phyloP scores from a whole-genome alignment of 768 basidiomycete genomes.

The Myochromella boudieri region DNA sequence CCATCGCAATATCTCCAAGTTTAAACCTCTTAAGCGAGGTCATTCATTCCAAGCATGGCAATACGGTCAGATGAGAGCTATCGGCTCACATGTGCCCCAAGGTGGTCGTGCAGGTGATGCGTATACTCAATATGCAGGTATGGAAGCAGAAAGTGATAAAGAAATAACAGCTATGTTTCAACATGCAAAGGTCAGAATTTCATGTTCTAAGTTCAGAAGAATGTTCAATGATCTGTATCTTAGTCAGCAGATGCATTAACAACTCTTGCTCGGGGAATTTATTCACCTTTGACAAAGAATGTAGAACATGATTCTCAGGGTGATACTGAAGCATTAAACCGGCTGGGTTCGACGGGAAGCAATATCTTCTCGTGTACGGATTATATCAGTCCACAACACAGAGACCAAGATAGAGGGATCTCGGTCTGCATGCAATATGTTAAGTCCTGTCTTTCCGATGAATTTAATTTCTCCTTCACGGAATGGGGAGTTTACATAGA shows the following conservation, averaged over 20 bases:
- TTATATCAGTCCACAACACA: conserved; percentile 3
- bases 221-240: background rate
- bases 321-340: background rate
- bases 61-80: conserved; percentile 7
- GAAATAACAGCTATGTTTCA: conserved; percentile 2
- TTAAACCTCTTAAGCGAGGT: background rate
- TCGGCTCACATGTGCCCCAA: conserved; percentile 5
- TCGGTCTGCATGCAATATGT: conserved; percentile 5
- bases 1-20: background rate
- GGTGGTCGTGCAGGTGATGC: conserved; percentile 7
- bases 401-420: conserved; percentile 1
- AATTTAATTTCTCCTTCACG: too few species aligned
- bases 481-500: conserved; percentile 6
- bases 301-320: background rate
- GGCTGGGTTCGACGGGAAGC: conserved; percentile 1
- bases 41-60: conserved; percentile 2
- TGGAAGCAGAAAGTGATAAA: conserved; percentile 3
- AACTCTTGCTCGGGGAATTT: too few species aligned
- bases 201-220: background rate
- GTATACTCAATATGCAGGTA: conserved; percentile 2
- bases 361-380: too few species aligned
- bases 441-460: background rate
- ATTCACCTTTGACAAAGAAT: conserved; percentile 1
- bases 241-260: conserved; percentile 1
- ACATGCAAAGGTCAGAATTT: conserved; percentile 4